A percentile compares a stretch with the other conserved stretches of the same genome.
Evolutionary conservation across 2,329 filamentous ascomycete species (phyloP).

Genomic region (Fusarium graminum): DNA sequence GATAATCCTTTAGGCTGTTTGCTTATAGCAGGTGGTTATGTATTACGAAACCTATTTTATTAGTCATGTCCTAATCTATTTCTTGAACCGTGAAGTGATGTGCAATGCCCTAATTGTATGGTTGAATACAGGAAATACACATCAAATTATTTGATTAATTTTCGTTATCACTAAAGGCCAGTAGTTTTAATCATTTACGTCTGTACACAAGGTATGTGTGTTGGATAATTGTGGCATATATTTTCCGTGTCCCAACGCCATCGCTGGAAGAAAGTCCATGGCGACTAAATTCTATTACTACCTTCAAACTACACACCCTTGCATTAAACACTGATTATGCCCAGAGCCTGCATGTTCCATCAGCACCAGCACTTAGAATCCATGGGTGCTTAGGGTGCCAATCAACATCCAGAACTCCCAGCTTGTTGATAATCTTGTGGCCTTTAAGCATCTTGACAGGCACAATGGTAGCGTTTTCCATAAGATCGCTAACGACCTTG

Average conservation of each 20-base stretch:
- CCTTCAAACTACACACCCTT: not conserved
- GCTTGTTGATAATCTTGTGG: slow-evolving; percentile 85
- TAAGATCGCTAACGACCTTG: slow-evolving; percentile 91
- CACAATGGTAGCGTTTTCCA: slow-evolving; percentile 97
- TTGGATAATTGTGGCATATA: slow-evolving; percentile 1
- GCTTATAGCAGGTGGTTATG: slow-evolving; percentile 38
- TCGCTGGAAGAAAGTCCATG: slow-evolving; percentile 38
- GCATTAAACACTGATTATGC: slow-evolving; percentile 50
- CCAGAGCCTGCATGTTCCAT: slow-evolving; percentile 94
- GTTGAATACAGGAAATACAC: too few species aligned
- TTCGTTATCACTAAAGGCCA: not conserved
- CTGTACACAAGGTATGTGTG: not conserved
- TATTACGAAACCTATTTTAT: slow-evolving; percentile 31
- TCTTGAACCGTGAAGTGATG: not conserved
- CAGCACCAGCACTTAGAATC: slow-evolving; percentile 93
- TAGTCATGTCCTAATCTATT: not conserved
- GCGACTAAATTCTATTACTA: slow-evolving; percentile 14
- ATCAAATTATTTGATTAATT: not conserved
- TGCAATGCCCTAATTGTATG: not conserved
- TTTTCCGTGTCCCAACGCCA: slow-evolving; percentile 41
- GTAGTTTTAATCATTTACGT: not conserved
- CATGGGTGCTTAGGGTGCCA: slow-evolving; percentile 97
- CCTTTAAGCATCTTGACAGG: slow-evolving; percentile 94
- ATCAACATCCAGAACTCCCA: slow-evolving; percentile 93
- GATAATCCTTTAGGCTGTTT: slow-evolving; percentile 22